These are phyloP conservation scores for Ormosia emarginata DNA, from an alignment of 306 rosid species.

Conservation along the genomic window DNA sequence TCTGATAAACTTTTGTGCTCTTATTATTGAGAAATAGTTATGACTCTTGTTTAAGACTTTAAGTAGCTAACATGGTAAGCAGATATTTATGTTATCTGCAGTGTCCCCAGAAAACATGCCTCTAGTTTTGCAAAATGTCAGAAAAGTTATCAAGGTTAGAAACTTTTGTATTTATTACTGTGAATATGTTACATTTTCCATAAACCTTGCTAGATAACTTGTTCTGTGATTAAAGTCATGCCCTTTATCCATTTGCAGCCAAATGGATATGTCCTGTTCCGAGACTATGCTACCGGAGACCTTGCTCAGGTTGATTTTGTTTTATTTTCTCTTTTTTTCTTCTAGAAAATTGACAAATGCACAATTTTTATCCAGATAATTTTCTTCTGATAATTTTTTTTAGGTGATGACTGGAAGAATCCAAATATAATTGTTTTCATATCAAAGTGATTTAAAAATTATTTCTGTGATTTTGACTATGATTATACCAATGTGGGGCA, in stretches of 20 bases:
- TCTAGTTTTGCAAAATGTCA: slow-evolving; percentile 65
- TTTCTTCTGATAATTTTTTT: slow-evolving; percentile 23
- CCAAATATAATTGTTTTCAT: slow-evolving; percentile 9
- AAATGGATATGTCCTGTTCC: slow-evolving; percentile 67
- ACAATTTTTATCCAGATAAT: not conserved
- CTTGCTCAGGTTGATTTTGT: slow-evolving; percentile 84
- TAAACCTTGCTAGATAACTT: not conserved
- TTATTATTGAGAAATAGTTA: slow-evolving; percentile 18
- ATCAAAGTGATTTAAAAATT: slow-evolving; percentile 6
- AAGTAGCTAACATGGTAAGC: slow-evolving; percentile 77
- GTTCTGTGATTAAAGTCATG: slow-evolving; percentile 16
- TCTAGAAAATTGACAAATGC: not conserved
- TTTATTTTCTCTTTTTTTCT: not conserved
- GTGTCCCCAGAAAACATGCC: slow-evolving; percentile 95
- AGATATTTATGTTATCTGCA: slow-evolving; percentile 96
- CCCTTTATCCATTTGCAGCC: slow-evolving; percentile 54
- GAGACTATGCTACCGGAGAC: slow-evolving; percentile 93
- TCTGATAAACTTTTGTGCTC: slow-evolving; percentile 10
- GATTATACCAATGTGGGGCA: not conserved
- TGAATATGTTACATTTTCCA: slow-evolving; percentile 6
- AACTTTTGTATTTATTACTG: not conserved
- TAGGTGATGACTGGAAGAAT: not conserved
- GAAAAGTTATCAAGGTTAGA: slow-evolving; percentile 71
- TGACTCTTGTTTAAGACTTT: not conserved
- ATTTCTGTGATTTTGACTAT: not conserved